Base-by-base conservation (phyloP, 139 green algal species). In the Desmodesmus armatus region DNA sequence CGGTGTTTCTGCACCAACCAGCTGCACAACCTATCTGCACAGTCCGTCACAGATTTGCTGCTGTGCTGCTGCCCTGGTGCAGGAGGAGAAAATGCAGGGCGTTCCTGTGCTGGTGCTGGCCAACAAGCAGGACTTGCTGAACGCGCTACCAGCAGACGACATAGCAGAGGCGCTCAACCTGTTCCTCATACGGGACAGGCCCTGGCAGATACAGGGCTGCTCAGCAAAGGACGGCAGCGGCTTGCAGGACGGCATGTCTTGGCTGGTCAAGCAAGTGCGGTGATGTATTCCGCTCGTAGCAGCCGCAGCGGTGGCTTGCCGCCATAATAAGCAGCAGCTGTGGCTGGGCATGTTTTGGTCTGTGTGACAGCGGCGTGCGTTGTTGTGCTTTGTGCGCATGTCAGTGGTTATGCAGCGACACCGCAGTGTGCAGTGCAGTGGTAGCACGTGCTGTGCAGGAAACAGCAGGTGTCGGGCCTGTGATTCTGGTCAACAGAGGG, bases 91-190 rank as follows among this genome's bases (percentile, higher is more conserved):
- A 85, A 91, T 97, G 82, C 78, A 82, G 17, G 87, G 82, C 15
- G 93, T 96, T 62, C 91, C 93, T 3, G 63, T 97, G 49, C 81
- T 97, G 21, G 91, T 97, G 15, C 91, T 96, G 40, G 94, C 94
- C 47, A 97, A 97, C 92, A 97, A 97, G 88, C 92, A 96, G 83
- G 94, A 97, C 75, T 85, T 97, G 11, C 73, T 96, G 51, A 88
- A 89, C 17, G 88, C 93, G 0, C 44, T 88, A 69, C 70, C 85
- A 65, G 86, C 90, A 37, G 88, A 90, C 73, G 91, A 96, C 72
- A 93, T 96, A 83, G 92, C 92, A 41, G 88, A 91, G 6, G 60
- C 62, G 31, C 90, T 96, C 17, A 90, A 89, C 75, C 85, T 96
- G 15, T 87, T 89, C 39, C 80, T 74, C 29, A 94, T 96, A 33